Evolutionary conservation across 2,329 filamentous ascomycete species (phyloP).

Genomic region (Fusarium oxysporum): DNA sequence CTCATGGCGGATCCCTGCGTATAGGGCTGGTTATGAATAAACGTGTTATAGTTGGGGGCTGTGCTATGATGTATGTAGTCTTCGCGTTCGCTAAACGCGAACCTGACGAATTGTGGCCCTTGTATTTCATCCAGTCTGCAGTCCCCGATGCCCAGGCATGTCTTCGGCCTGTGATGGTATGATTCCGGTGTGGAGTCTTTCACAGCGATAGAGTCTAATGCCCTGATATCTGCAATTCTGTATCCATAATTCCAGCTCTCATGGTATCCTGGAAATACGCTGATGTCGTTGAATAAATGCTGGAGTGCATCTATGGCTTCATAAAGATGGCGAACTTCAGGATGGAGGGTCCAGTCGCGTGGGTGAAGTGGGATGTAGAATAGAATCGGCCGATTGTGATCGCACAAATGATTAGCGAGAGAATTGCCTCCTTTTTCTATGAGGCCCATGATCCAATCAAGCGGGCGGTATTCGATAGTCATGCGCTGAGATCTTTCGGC

Average conservation of each 20-base stretch:
- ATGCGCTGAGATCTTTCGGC: background rate
- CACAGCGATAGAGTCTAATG: background rate
- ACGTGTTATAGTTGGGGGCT: background rate
- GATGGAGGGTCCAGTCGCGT: background rate
- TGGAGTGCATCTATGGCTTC: background rate
- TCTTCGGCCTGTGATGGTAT: background rate
- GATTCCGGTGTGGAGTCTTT: background rate
- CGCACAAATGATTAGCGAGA: background rate
- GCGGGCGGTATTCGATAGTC: background rate
- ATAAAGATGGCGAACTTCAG: background rate
- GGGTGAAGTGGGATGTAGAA: background rate
- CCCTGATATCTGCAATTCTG: background rate
- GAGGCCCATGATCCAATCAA: background rate
- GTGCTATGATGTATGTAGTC: background rate
- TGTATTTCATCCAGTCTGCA: background rate
- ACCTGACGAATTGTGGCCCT: background rate
- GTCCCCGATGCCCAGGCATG: background rate
- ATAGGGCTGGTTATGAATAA: background rate
- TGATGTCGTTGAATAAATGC: background rate
- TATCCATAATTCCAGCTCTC: background rate
- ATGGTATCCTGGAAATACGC: background rate
- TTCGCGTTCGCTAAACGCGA: background rate
- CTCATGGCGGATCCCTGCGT: background rate
- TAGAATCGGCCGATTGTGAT: background rate
- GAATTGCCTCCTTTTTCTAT: background rate